These are phyloP conservation scores for Borealophlyctis nickersoniae DNA, from an alignment of 192 early-diverging fungal species.

Conservation along the genomic window DNA sequence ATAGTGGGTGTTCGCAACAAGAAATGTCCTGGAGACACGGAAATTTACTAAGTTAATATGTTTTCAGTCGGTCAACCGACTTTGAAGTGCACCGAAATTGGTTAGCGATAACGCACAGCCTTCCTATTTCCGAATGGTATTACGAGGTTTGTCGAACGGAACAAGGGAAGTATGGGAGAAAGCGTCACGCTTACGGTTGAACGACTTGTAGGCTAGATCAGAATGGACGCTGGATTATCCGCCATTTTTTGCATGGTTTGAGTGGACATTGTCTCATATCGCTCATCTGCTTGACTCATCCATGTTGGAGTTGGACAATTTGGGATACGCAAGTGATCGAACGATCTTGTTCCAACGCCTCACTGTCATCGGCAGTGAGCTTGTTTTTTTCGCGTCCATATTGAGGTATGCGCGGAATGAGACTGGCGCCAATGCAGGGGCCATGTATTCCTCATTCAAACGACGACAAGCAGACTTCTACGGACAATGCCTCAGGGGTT, in stretches of 20 bases:
- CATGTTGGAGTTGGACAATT: slow-evolving; percentile 73
- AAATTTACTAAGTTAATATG: background rate
- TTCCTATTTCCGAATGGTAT: slow-evolving; percentile 86
- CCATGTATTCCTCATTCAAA: too few relatives aligned
- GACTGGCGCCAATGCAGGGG: slow-evolving; percentile 20
- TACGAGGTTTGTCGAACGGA: slow-evolving; percentile 54
- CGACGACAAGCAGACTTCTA: background rate
- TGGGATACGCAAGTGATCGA: slow-evolving; percentile 57
- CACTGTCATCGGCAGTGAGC: slow-evolving; percentile 78
- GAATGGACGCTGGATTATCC: slow-evolving; percentile 97
- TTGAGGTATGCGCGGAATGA: slow-evolving; percentile 43
- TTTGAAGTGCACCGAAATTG: slow-evolving; percentile 99
- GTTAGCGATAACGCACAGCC: slow-evolving; percentile 85
- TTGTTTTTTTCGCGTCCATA: slow-evolving; percentile 70
- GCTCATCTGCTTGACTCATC: slow-evolving; percentile 61
- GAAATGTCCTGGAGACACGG: background rate
- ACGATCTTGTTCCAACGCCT: slow-evolving; percentile 84
- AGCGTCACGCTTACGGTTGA: background rate
- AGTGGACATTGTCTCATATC: slow-evolving; percentile 67
- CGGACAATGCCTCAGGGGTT: too few relatives aligned
- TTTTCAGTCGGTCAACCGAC: slow-evolving; percentile 74
- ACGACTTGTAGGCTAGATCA: slow-evolving; percentile 65
- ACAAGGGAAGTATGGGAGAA: background rate
- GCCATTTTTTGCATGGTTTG: slow-evolving; percentile 98
- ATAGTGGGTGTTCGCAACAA: slow-evolving; percentile 51